phyloP scores from a whole-genome alignment of 106 monocot genomes.

The Narthecium ossifragum region DNA sequence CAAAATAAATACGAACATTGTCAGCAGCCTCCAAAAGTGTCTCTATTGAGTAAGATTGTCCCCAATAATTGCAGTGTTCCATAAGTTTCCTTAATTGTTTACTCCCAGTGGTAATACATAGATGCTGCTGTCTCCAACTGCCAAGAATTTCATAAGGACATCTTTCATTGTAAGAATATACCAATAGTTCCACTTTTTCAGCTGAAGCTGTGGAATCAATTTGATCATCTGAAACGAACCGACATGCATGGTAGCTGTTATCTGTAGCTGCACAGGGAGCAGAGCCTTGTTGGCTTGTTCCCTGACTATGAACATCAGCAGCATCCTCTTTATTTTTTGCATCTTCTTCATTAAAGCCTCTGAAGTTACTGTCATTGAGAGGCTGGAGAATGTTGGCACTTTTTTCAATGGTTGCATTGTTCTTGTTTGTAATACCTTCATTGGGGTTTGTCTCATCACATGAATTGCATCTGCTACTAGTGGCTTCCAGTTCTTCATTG shows the following conservation, averaged over 20 bases:
- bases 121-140: slow-evolving; percentile 23
- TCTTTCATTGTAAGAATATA: slow-evolving; percentile 11
- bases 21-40: slow-evolving; percentile 1
- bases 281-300: neutral
- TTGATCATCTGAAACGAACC: slow-evolving; percentile 2
- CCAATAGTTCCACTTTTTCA: slow-evolving; percentile 2
- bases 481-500: neutral
- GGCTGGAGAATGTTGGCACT: neutral
- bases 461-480: neutral
- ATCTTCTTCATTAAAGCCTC: neutral
- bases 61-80: neutral
- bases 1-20: slow-evolving; percentile 10
- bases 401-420: neutral
- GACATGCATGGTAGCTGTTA: no score
- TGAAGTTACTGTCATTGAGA: neutral
- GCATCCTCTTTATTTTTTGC: neutral
- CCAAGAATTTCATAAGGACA: slow-evolving; percentile 20
- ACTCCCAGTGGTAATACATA: slow-evolving; percentile 49
- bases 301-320: neutral
- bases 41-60: neutral
- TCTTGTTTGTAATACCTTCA: neutral
- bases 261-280: neutral
- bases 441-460: neutral
- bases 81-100: slow-evolving; percentile 29
- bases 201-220: slow-evolving; percentile 2